phyloP scores from a whole-genome alignment of 2,329 filamentous ascomycete genomes.

The Penicillium sp. region DNA sequence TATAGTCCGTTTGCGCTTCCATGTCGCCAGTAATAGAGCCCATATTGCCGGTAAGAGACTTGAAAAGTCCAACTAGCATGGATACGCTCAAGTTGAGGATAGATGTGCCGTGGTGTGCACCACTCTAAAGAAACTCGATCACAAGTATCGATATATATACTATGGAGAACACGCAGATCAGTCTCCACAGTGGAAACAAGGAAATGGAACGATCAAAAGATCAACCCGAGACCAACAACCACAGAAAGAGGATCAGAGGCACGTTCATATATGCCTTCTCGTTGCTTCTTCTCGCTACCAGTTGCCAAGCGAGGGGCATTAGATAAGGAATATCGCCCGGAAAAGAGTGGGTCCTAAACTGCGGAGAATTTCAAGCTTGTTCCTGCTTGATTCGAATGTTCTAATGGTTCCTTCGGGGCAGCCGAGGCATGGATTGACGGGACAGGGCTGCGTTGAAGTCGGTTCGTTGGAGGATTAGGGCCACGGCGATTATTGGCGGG shows the following conservation, averaged over 20 bases:
- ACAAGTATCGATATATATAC: not conserved
- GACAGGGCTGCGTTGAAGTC: not conserved
- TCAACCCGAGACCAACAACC: not conserved
- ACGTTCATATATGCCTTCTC: not conserved
- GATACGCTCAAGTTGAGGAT: not conserved
- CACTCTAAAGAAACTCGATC: not conserved
- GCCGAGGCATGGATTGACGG: not conserved
- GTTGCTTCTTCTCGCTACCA: not conserved
- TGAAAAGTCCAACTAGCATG: not conserved
- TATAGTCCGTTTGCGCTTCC: slow-evolving; percentile 12
- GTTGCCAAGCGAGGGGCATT: not conserved
- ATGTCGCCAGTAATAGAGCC: not conserved
- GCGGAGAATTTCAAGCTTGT: not conserved
- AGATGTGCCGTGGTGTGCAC: not conserved
- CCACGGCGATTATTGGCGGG: not conserved
- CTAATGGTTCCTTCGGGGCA: not conserved
- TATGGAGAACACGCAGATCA: not conserved
- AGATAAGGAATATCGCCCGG: not conserved
- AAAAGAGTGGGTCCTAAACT: not conserved
- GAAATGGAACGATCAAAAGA: not conserved
- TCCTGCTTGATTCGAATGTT: slow-evolving; percentile 9
- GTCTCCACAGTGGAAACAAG: not conserved
- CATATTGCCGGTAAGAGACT: not conserved
- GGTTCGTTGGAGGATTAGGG: not conserved
- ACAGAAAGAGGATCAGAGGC: not conserved